These are phyloP conservation scores for Centrapalus pauciflorus DNA, from an alignment of 129 eudicot genomes.

Conservation along the genomic window DNA sequence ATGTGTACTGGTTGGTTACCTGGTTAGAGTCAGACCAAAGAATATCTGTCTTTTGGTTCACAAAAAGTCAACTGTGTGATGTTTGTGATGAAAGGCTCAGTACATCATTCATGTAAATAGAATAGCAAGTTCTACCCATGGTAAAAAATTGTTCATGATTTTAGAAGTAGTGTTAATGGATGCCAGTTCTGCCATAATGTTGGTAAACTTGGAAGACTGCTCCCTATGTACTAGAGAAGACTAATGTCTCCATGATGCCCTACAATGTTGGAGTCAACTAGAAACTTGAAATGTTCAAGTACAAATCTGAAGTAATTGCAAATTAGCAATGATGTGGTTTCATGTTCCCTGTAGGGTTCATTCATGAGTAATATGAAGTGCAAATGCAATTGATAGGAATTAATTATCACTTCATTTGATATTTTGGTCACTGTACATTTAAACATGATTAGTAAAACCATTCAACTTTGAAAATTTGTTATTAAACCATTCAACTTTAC, in stretches of 20 bases:
- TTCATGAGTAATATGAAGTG: background rate
- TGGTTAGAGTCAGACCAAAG: background rate
- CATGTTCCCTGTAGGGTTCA: background rate
- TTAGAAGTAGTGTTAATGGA: background rate
- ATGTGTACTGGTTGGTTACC: background rate
- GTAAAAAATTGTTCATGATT: background rate
- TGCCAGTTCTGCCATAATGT: background rate
- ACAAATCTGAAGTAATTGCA: background rate
- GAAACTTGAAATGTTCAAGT: background rate
- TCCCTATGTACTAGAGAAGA: background rate
- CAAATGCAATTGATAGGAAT: no score
- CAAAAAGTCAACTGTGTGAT: background rate
- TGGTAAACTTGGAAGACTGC: background rate
- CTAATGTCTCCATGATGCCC: background rate
- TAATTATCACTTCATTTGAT: no score
- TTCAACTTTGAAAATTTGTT: no score
- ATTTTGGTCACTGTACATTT: no score
- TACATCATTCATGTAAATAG: background rate
- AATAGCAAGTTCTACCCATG: background rate
- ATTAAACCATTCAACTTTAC: no score
- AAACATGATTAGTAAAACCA: no score
- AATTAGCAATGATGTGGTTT: background rate
- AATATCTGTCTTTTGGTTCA: background rate
- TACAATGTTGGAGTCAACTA: background rate
- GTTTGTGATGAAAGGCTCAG: slow-evolving; percentile 4